Evolutionary conservation across 257 asterid species (phyloP).

Genomic region (Solanum piurae): DNA sequence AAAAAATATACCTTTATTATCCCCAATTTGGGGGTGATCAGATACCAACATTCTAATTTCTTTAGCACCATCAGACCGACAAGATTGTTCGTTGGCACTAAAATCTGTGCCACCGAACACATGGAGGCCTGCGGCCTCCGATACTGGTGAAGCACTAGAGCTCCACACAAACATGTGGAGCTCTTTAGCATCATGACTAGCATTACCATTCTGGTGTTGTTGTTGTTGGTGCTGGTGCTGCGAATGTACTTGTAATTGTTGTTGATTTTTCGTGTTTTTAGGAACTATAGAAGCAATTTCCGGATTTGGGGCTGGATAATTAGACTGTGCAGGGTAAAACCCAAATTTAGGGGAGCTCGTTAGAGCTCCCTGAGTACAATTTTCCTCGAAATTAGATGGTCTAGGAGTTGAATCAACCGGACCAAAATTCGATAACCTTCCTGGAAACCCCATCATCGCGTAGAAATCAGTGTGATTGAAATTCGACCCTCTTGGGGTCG

Average conservation of each 20-base stretch:
- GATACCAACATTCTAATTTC: constrained; percentile 71
- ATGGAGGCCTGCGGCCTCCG: constrained; percentile 46
- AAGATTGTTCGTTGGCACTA: constrained; percentile 53
- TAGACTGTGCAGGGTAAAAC: constrained; percentile 41
- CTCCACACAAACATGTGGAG: constrained; percentile 99
- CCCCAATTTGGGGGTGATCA: constrained; percentile 83
- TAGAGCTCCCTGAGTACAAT: constrained; percentile 39
- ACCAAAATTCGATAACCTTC: neutral
- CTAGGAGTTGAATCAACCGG: constrained; percentile 70
- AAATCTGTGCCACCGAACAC: constrained; percentile 39
- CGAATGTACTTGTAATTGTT: neutral
- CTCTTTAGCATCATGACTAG: constrained; percentile 71
- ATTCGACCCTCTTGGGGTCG: constrained; percentile 41
- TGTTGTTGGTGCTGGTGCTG: neutral
- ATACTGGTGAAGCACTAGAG: constrained; percentile 90
- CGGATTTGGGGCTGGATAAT: constrained; percentile 83
- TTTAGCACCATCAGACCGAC: constrained; percentile 76
- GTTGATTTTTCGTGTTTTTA: constrained; percentile 21
- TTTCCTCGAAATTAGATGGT: constrained; percentile 83
- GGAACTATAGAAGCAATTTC: constrained; percentile 56
- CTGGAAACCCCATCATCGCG: constrained; percentile 46
- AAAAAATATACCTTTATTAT: constrained; percentile 40
- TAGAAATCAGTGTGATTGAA: constrained; percentile 38
- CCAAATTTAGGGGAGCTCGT: constrained; percentile 62
- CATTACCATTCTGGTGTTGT: constrained; percentile 22